These are phyloP conservation scores for Umbellularia californica DNA, from an alignment of 164 flowering plant genomes.

Conservation along the genomic window DNA sequence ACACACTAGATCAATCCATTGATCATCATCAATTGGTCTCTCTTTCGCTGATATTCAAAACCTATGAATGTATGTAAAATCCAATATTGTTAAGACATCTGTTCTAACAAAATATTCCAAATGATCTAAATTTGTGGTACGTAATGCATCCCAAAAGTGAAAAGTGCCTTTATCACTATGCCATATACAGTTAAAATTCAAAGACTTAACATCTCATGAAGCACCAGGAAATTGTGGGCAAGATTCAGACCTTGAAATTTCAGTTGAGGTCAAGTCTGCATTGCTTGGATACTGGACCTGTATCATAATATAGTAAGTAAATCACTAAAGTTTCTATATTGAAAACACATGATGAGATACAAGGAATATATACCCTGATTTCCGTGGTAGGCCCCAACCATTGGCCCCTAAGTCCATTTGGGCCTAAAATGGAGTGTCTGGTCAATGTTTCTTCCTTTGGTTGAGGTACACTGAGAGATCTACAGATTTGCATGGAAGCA, in stretches of 20 bases:
- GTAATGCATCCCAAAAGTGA: neutral
- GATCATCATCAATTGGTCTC: too few species aligned
- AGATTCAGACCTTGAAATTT: slow-evolving; percentile 49
- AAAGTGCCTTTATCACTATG: neutral
- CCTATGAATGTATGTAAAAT: too few species aligned
- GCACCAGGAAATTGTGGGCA: slow-evolving; percentile 2
- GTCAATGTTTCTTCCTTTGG: slow-evolving; percentile 91
- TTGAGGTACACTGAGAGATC: slow-evolving; percentile 60
- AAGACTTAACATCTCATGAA: neutral
- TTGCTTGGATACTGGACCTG: slow-evolving; percentile 89
- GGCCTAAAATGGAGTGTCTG: slow-evolving; percentile 90
- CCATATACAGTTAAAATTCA: neutral
- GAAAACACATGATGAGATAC: slow-evolving; percentile 7
- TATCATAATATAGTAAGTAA: slow-evolving; percentile 8
- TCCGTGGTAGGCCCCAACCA: slow-evolving; percentile 72
- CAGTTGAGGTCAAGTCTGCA: slow-evolving; percentile 37
- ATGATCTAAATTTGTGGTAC: too few species aligned
- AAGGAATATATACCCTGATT: slow-evolving; percentile 47
- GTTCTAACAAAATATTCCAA: too few species aligned
- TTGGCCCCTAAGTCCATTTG: slow-evolving; percentile 76
- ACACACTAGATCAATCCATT: too few species aligned
- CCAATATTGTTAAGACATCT: too few species aligned
- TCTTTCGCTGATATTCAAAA: too few species aligned
- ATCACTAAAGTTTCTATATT: neutral
- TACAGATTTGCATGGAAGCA: slow-evolving; percentile 16